These are phyloP conservation scores for Starmerella floricola DNA, from an alignment of 805 yeast genomes.

Conservation along the genomic window DNA sequence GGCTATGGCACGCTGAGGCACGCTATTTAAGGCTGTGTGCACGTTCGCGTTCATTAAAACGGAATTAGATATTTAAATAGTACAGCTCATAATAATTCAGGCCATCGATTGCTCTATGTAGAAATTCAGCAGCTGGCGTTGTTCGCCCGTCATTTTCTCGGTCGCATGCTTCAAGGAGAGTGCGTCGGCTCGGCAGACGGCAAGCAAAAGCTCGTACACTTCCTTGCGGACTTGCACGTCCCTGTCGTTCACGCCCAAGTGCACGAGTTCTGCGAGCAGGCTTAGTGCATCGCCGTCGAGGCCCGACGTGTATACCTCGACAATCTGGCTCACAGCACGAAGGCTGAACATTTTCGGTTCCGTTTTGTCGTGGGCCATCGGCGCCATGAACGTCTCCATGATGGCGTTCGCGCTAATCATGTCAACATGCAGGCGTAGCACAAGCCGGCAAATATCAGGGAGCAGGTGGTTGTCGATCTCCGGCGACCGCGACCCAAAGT, in stretches of 20 bases:
- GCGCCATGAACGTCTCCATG: constrained; percentile 1
- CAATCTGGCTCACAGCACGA: neutral
- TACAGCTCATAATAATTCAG: neutral
- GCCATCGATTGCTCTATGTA: constrained; percentile 8
- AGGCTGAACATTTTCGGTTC: neutral
- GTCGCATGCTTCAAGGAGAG: constrained; percentile 9
- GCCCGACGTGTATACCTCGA: neutral
- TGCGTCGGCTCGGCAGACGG: constrained; percentile 12
- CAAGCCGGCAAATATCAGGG: constrained; percentile 2
- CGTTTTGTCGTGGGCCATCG: neutral
- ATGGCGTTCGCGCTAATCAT: neutral
- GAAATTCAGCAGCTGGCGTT: constrained; percentile 24
- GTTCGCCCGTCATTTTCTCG: constrained; percentile 23
- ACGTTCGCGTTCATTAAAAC: too few relatives aligned
- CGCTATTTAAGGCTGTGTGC: too few relatives aligned
- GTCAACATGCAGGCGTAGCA: neutral
- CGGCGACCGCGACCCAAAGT: constrained; percentile 2
- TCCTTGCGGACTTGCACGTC: constrained; percentile 25
- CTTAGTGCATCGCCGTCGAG: constrained; percentile 1
- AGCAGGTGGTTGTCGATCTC: constrained; percentile 12
- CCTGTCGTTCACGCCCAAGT: constrained; percentile 2
- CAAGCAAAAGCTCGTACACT: constrained; percentile 24
- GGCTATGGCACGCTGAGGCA: neutral
- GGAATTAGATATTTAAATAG: neutral
- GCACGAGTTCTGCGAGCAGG: neutral